A percentile compares a stretch with the other conserved stretches of the same genome.
These are phyloP conservation scores for Solanum raphanifolium DNA, from an alignment of 257 asterid species.

Conservation along the genomic window DNA sequence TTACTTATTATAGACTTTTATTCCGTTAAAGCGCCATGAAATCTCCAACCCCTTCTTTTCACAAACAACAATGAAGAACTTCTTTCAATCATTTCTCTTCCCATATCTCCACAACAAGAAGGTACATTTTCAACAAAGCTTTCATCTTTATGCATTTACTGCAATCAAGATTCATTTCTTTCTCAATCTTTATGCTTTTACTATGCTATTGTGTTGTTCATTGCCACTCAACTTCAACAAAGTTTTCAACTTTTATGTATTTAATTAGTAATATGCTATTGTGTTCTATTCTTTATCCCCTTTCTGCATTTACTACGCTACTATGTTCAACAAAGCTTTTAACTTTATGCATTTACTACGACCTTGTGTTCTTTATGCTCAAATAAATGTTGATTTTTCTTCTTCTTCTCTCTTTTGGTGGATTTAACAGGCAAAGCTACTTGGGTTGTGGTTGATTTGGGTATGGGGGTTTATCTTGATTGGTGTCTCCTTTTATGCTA, in stretches of 20 bases:
- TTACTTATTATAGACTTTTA: neutral
- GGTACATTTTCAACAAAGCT: constrained; percentile 21
- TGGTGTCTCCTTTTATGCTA: constrained; percentile 56
- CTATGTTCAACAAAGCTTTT: neutral
- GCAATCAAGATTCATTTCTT: neutral
- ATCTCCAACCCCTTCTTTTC: neutral
- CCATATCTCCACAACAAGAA: constrained; percentile 26
- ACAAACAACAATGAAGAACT: constrained; percentile 37
- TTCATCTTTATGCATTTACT: constrained; percentile 3
- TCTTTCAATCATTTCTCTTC: constrained; percentile 7
- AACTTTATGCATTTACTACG: neutral
- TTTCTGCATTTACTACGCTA: neutral
- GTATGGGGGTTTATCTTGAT: constrained; percentile 62
- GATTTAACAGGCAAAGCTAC: constrained; percentile 41
- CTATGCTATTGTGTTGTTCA: neutral
- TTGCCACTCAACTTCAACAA: neutral
- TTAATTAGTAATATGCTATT: neutral
- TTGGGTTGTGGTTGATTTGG: constrained; percentile 77
- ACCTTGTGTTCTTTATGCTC: neutral
- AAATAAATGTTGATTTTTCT: neutral
- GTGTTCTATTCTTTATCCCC: neutral
- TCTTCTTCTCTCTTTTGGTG: neutral
- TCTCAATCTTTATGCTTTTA: neutral
- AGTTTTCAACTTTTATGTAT: neutral
- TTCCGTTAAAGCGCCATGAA: neutral